Conservation (phyloP, 2,329 filamentous ascomycete species). For the Xylariaceae sp. region DNA sequence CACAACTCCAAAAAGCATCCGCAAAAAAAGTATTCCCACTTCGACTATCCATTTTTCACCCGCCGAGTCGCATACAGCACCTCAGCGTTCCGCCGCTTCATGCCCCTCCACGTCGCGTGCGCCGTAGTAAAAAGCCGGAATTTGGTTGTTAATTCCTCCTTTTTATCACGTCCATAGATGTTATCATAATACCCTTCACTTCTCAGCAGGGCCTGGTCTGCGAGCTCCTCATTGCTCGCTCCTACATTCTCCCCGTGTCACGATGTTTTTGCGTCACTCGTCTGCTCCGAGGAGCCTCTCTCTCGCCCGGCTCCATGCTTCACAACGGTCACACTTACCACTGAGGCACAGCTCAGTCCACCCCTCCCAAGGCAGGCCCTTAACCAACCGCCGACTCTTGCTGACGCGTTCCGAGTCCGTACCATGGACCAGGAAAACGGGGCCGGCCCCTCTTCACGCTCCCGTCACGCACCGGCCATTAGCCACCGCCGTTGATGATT, state of each 20-base stretch:
- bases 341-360: slow-evolving; percentile 18
- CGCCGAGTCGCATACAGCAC: not conserved
- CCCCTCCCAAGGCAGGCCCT: slow-evolving; percentile 14
- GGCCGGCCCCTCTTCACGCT: slow-evolving; percentile 13
- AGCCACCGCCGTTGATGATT: slow-evolving; percentile 31
- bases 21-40: not conserved
- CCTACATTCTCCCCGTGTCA: slow-evolving; percentile 10
- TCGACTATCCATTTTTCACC: not conserved
- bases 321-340: slow-evolving; percentile 24
- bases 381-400: slow-evolving; percentile 19
- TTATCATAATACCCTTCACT: slow-evolving; percentile 19
- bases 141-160: not conserved
- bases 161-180: slow-evolving; percentile 22
- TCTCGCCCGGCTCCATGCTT: slow-evolving; percentile 19
- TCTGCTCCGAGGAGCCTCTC: slow-evolving; percentile 26
- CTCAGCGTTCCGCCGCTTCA: not conserved
- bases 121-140: not conserved
- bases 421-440: slow-evolving; percentile 26
- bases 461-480: slow-evolving; percentile 24
- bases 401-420: slow-evolving; percentile 24
- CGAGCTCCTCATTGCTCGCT: slow-evolving; percentile 19
- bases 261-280: slow-evolving; percentile 30
- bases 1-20: not conserved
- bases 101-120: slow-evolving; percentile 1
- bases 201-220: slow-evolving; percentile 24